Conservation (phyloP, 2,329 filamentous ascomycete genomes). For the Microsporum canis region DNA sequence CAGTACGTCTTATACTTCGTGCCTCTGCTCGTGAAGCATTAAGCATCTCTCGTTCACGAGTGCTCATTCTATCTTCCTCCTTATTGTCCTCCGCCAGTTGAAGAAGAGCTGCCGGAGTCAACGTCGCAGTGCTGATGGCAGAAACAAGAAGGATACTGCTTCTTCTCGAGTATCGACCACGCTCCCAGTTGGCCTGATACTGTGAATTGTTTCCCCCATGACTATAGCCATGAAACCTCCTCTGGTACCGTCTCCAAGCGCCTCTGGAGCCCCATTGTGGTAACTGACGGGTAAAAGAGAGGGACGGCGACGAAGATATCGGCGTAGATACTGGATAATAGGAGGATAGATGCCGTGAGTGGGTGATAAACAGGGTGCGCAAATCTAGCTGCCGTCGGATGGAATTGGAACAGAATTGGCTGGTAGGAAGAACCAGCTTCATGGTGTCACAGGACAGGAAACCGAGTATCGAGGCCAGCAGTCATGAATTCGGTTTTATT, state of each 20-base stretch:
- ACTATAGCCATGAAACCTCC: neutral
- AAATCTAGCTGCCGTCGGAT: neutral
- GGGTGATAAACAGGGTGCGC: neutral
- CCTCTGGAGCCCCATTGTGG: conserved; percentile 14
- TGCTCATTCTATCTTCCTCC: conserved; percentile 43
- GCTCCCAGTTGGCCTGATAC: neutral
- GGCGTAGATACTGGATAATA: neutral
- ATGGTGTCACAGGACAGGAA: neutral
- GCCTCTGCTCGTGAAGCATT: conserved; percentile 62
- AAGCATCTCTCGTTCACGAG: conserved; percentile 77
- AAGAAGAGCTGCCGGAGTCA: conserved; percentile 50
- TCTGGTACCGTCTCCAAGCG: conserved; percentile 11
- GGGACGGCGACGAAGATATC: neutral
- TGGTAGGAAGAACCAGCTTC: neutral
- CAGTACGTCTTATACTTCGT: neutral
- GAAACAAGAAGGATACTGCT: conserved; percentile 17
- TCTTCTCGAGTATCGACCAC: conserved; percentile 3
- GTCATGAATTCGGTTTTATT: neutral
- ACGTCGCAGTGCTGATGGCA: conserved; percentile 25
- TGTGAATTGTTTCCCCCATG: neutral
- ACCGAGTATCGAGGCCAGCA: neutral
- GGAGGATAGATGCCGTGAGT: neutral
- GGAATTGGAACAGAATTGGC: neutral
- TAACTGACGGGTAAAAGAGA: neutral
- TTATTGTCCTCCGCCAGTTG: conserved; percentile 42